These are phyloP conservation scores for Sphaerosporella brunnea DNA, from an alignment of 495 filamentous ascomycete genomes.

Conservation along the genomic window DNA sequence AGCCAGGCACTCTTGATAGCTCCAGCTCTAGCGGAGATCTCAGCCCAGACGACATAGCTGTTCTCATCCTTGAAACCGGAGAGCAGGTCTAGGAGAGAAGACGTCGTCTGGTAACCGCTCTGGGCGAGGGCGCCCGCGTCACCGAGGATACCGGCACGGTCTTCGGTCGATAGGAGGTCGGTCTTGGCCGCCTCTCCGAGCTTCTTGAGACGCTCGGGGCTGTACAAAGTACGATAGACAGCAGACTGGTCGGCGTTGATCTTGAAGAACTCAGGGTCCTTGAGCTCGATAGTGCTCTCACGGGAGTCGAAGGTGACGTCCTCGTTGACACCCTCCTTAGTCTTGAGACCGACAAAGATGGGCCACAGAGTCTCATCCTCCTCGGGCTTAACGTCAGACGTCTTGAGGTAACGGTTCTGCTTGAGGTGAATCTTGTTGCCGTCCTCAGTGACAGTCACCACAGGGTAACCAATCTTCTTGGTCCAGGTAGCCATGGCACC, in stretches of 20 bases:
- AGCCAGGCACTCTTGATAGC: constrained; percentile 67
- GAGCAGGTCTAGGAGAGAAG: constrained; percentile 67
- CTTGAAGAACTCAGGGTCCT: constrained; percentile 54
- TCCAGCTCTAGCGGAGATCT: constrained; percentile 61
- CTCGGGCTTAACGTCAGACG: constrained; percentile 62
- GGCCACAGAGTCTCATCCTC: constrained; percentile 65
- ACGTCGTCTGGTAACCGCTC: constrained; percentile 85
- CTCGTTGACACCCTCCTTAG: constrained; percentile 45
- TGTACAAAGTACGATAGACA: constrained; percentile 56
- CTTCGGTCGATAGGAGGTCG: constrained; percentile 75
- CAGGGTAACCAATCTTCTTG: constrained; percentile 58
- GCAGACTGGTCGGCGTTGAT: constrained; percentile 60
- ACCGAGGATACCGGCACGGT: constrained; percentile 87
- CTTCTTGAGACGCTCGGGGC: constrained; percentile 47
- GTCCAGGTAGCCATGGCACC: constrained; percentile 66
- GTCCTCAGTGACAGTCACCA: constrained; percentile 44
- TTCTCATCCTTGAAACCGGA: constrained; percentile 67
- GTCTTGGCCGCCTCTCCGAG: constrained; percentile 69
- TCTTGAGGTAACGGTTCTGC: constrained; percentile 60
- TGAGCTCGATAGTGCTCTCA: constrained; percentile 52
- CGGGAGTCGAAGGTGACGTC: constrained; percentile 49
- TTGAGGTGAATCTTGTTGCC: constrained; percentile 46
- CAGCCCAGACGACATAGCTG: constrained; percentile 88
- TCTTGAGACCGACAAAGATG: constrained; percentile 51
- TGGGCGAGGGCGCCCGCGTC: constrained; percentile 81